phyloP scores from a whole-genome alignment of 129 eudicot species.

The Chrysanthemum lavandulifolium region DNA sequence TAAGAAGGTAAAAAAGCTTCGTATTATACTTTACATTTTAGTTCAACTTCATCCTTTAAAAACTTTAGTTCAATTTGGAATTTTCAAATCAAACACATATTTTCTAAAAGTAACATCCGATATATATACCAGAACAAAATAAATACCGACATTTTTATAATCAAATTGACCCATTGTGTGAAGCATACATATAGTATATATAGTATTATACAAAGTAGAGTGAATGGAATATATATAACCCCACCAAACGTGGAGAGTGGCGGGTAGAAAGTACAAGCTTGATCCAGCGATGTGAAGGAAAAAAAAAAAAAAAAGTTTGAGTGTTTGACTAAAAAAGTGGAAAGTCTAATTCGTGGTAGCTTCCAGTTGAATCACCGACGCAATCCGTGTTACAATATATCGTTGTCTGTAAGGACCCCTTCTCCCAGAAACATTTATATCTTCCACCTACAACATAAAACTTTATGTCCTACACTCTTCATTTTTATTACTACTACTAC shows the following conservation, averaged over 20 bases:
- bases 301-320: constrained; percentile 15
- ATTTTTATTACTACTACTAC: too few relatives aligned
- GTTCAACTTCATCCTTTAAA: too few relatives aligned
- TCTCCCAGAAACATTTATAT: constrained; percentile 26
- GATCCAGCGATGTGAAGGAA: not conserved
- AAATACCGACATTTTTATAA: not conserved
- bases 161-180: constrained; percentile 11
- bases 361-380: constrained; percentile 39
- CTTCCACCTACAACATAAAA: constrained; percentile 23
- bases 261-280: not conserved
- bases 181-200: too few relatives aligned
- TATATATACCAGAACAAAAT: not conserved
- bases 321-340: constrained; percentile 18
- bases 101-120: too few relatives aligned
- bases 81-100: too few relatives aligned
- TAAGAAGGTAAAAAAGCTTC: too few relatives aligned
- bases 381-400: constrained; percentile 16
- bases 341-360: constrained; percentile 11
- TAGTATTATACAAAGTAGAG: not conserved
- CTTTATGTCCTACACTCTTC: not conserved
- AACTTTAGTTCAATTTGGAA: too few relatives aligned
- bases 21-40: too few relatives aligned
- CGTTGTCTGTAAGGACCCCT: constrained; percentile 31
- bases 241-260: constrained; percentile 27
- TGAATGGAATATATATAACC: constrained; percentile 4